phyloP scores from a whole-genome alignment of 2,329 filamentous ascomycete species.

The Aspergillus bombycis region DNA sequence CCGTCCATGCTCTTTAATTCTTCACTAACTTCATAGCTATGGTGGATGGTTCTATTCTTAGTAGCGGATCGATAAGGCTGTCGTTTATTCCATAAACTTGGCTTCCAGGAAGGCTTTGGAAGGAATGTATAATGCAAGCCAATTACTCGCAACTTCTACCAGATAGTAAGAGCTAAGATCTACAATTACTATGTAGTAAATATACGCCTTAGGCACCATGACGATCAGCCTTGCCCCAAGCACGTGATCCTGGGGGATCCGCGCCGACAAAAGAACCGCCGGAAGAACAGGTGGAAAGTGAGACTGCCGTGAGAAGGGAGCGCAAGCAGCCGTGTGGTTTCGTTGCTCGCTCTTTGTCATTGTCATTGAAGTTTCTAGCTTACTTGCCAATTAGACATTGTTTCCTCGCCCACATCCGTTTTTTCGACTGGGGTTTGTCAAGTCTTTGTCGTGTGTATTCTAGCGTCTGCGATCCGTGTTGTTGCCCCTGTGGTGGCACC shows the following conservation, averaged over 20 bases:
- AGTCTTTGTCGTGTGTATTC: conserved; percentile 1
- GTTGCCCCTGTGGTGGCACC: not conserved
- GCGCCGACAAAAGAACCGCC: conserved; percentile 10
- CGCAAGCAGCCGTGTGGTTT: conserved; percentile 68
- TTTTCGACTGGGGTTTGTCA: not conserved
- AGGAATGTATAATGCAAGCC: no score
- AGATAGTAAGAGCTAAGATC: not conserved
- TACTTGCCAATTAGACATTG: not conserved
- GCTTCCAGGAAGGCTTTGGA: not conserved
- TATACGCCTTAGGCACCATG: not conserved
- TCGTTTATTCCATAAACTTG: not conserved
- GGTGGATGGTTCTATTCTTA: not conserved
- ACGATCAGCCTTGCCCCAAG: conserved; percentile 14
- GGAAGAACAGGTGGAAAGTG: conserved; percentile 13
- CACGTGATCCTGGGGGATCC: conserved; percentile 20
- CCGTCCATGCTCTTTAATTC: not conserved
- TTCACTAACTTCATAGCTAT: not conserved
- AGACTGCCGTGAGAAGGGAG: conserved; percentile 3
- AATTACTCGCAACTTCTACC: not conserved
- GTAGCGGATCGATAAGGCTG: not conserved
- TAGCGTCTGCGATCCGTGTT: not conserved
- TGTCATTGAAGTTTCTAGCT: conserved; percentile 1
- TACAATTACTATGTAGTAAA: not conserved
- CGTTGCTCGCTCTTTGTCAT: conserved; percentile 60
- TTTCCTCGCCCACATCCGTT: not conserved